Base-by-base conservation (phyloP, 495 filamentous ascomycete genomes). In the Penicillium parvum region DNA sequence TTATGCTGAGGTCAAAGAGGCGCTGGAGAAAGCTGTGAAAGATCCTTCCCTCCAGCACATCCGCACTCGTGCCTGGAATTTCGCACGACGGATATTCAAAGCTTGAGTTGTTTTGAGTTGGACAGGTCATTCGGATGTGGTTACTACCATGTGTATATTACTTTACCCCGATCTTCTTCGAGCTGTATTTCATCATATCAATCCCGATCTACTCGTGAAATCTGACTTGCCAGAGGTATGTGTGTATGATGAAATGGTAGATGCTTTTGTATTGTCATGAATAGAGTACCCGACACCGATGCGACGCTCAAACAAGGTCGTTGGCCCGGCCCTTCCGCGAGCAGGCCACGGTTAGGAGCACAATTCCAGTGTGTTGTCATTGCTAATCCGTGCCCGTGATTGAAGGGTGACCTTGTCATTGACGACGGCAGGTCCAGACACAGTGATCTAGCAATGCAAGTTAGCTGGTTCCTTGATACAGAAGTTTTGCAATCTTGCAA, bases 291-390 rank as follows among this genome's bases (percentile, higher is more conserved):
- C 40, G 40, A 42, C 25, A 32, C 16, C 5, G 16, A 15, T 10
- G 16, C 8, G 8, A 42, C 40, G 40, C 20, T 42, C 12, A 21
- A 18, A n/a, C n/a, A n/a, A n/a, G n/a, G n/a, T n/a, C n/a, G n/a
- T n/a, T n/a, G n/a, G n/a, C n/a, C n/a, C n/a, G n/a, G n/a, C n/a
- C n/a, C n/a, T n/a, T n/a, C n/a, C n/a, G n/a, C n/a, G n/a, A n/a
- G n/a, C n/a, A n/a, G n/a, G n/a, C n/a, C n/a, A 4, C 7, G 11
- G 20, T 37, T 20, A 52, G 25, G 30, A 32, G 38, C 36, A 47
- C 42, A 72, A 41, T 20, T 66, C 57, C 30, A 73, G 36, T 3
- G 70, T 69, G 50, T 72, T 69, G 40, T 72, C 66, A 20, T 61
- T 52, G 38, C 60, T 63, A 45, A 73, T 64, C 28, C 58, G 68